Conservation (phyloP, 2,329 filamentous ascomycete genomes). For the Fusarium sp. region DNA sequence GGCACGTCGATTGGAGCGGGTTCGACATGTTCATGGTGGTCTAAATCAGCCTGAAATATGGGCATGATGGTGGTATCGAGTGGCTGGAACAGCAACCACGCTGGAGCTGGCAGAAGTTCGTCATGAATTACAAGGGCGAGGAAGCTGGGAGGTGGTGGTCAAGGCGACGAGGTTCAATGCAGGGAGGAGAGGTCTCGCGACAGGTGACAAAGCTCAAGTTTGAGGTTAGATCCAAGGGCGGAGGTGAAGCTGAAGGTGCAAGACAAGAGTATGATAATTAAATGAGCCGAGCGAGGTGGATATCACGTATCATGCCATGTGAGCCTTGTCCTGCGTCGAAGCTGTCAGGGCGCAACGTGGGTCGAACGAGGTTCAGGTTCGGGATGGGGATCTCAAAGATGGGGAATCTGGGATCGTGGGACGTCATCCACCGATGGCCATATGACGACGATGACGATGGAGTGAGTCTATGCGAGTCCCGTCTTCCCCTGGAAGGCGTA, state of each 20-base stretch:
- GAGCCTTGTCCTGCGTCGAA: conserved; percentile 1
- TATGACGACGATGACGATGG: conserved; percentile 40
- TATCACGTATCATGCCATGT: conserved; percentile 44
- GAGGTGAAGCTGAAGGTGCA: neutral
- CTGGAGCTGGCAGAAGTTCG: conserved; percentile 21
- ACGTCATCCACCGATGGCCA: conserved; percentile 42
- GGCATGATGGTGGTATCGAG: conserved; percentile 59
- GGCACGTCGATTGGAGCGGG: conserved; percentile 33
- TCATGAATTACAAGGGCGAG: conserved; percentile 38
- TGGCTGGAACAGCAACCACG: conserved; percentile 50
- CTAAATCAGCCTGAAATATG: conserved; percentile 67
- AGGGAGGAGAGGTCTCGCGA: conserved; percentile 18
- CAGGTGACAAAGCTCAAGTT: neutral
- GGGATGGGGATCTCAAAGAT: conserved; percentile 24
- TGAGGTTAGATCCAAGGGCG: neutral
- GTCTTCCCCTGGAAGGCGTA: conserved; percentile 11
- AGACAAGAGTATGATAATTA: conserved; percentile 12
- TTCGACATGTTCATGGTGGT: conserved; percentile 48
- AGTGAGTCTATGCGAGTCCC: conserved; percentile 29
- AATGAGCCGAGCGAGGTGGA: conserved; percentile 34
- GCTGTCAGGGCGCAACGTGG: conserved; percentile 38
- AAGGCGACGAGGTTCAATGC: conserved; percentile 15
- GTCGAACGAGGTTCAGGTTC: conserved; percentile 26
- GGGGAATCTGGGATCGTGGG: conserved; percentile 43
- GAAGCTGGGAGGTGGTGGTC: neutral